Conservation (phyloP, 345 rosid genomes). For the Clausena lansium region DNA sequence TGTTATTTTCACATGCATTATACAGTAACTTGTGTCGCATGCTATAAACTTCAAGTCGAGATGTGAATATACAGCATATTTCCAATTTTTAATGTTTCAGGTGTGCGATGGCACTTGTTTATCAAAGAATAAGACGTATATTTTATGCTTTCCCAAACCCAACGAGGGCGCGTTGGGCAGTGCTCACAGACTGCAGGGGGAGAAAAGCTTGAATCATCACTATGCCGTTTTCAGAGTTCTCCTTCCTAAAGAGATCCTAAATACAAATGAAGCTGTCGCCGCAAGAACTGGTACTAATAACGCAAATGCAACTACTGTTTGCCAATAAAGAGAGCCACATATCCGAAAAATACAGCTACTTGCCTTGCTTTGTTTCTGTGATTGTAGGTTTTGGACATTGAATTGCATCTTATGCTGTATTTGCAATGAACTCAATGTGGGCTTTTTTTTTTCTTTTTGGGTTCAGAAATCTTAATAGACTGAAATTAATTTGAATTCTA, state of each 20-base stretch:
- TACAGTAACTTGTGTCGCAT: background rate
- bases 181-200: constrained; percentile 78
- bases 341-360: too few relatives aligned
- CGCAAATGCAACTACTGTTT: background rate
- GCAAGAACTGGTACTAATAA: background rate
- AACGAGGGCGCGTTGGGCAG: constrained; percentile 72
- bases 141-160: constrained; percentile 71
- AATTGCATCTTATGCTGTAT: too few relatives aligned
- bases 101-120: constrained; percentile 98
- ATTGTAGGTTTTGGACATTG: too few relatives aligned
- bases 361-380: too few relatives aligned
- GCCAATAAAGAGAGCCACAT: background rate
- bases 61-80: background rate
- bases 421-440: too few relatives aligned
- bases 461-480: too few relatives aligned
- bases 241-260: constrained; percentile 37
- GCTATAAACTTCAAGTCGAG: background rate
- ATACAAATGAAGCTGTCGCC: background rate
- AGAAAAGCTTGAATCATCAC: constrained; percentile 89
- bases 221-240: constrained; percentile 84
- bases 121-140: constrained; percentile 74
- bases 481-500: too few relatives aligned
- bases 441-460: too few relatives aligned
- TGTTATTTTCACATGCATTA: background rate
- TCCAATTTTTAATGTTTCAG: constrained; percentile 23